A percentile compares a stretch with the other conserved stretches of the same genome.
phyloP scores from a whole-genome alignment of 495 filamentous ascomycete genomes.

The Talaromyces nanjingensis region DNA sequence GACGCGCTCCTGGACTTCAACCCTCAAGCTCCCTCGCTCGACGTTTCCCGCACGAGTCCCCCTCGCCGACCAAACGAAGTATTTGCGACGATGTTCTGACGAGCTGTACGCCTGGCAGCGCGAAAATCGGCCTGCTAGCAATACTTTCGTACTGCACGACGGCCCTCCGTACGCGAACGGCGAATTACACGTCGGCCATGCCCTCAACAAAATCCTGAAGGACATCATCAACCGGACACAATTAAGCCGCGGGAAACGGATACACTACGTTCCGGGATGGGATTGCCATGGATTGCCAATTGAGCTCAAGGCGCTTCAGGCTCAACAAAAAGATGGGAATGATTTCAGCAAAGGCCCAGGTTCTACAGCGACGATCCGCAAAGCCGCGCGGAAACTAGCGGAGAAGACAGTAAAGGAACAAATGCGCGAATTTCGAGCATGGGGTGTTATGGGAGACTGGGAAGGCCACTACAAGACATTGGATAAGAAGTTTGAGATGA shows the following conservation, averaged over 20 bases:
- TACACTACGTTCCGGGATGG: constrained; percentile 93
- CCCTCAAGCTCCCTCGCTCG: constrained; percentile 53
- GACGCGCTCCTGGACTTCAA: constrained; percentile 51
- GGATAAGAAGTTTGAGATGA: constrained; percentile 79
- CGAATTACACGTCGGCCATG: constrained; percentile 90
- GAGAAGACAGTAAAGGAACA: constrained; percentile 67
- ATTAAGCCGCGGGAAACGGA: constrained; percentile 64
- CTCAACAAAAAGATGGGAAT: constrained; percentile 24
- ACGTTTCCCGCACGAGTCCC: constrained; percentile 49
- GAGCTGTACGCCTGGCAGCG: constrained; percentile 85
- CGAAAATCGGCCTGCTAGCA: constrained; percentile 46
- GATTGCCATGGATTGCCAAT: constrained; percentile 98
- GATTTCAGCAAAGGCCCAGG: constrained; percentile 6
- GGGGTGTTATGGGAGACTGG: constrained; percentile 94
- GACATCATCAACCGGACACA: constrained; percentile 82
- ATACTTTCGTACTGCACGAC: constrained; percentile 82
- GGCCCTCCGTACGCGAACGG: constrained; percentile 97
- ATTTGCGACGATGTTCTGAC: constrained; percentile 75
- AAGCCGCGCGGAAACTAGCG: constrained; percentile 69
- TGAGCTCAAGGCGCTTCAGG: constrained; percentile 89
- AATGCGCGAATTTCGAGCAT: constrained; percentile 73
- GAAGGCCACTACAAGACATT: constrained; percentile 86
- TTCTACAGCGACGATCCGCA: constrained; percentile 46
- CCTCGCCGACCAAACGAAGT: constrained; percentile 47
- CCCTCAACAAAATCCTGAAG: constrained; percentile 95